These are phyloP conservation scores for Gomphus sp. DNA, from an alignment of 1,284 basidiomycete species.

Conservation along the genomic window DNA sequence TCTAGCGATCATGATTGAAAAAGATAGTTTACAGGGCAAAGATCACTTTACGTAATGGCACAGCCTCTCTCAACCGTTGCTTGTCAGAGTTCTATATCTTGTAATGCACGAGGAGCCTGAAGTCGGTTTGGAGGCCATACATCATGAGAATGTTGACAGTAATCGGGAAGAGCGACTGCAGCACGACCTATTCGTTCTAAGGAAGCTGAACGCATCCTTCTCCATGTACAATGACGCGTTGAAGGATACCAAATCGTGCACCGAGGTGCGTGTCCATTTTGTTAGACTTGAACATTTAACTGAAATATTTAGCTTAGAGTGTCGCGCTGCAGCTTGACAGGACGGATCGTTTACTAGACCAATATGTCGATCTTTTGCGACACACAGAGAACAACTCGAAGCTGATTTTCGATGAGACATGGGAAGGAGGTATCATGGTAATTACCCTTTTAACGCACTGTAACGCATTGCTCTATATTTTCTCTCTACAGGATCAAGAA, in stretches of 20 bases:
- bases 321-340: constrained; percentile 55
- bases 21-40: too few species aligned
- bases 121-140: constrained; percentile 17
- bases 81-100: too few species aligned
- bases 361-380: constrained; percentile 59
- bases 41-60: too few species aligned
- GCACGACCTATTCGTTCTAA: constrained; percentile 59
- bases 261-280: constrained; percentile 39
- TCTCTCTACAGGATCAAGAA: constrained; percentile 47
- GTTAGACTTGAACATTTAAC: constrained; percentile 1
- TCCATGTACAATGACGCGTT: constrained; percentile 57
- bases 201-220: constrained; percentile 61
- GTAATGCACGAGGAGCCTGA: not conserved
- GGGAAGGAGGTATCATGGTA: constrained; percentile 62
- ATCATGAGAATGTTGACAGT: constrained; percentile 23
- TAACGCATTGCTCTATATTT: not conserved
- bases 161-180: constrained; percentile 62
- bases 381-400: constrained; percentile 57
- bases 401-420: constrained; percentile 64
- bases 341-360: constrained; percentile 62
- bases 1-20: too few species aligned
- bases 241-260: constrained; percentile 48
- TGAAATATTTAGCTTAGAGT: constrained; percentile 30
- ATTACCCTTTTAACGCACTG: constrained; percentile 17
- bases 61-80: too few species aligned